Evolutionary conservation across 2,329 filamentous ascomycete species (phyloP), one percentile per base, ranked within the genome.

Genomic region (Pleoardoris graminearum): DNA sequence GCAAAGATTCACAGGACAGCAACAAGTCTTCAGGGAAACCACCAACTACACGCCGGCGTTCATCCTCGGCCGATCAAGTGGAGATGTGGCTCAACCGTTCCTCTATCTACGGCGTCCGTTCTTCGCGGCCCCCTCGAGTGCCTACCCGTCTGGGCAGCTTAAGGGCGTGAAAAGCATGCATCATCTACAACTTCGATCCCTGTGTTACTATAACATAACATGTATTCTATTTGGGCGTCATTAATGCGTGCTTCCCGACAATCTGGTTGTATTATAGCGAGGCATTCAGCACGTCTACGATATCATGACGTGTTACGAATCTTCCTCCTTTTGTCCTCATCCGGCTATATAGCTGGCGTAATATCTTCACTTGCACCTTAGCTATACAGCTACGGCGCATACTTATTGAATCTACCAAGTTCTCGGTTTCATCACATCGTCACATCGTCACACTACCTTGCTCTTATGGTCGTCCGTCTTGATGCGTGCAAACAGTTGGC

Each of bases 31-130:
- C 43, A 1, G 30, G 36, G 3, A 25, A 25, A 11, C 44, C 32
- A 19, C n/a, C 33, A 7, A 23, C 33, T 21, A 22, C 21, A 5
- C 22, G 22, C n/a, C 32, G 44, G 10, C 44, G 44, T 12, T 47
- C 44, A 7, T 47, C 44, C 7, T 37, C 32, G n/a, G 44, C 44
- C 6, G 44, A 47, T 6, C 22, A 35, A 16, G 44, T 33, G 2
- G 44, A 47, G 12, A 36, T 29, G 33, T 47, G 44, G 44, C 23
- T 47, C 12, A 21, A 33, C 7, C 35, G n/a, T 12, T 37, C 32
- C 2, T 36, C 29, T n/a, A 47, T 47, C 33, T 47, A 47, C 44
- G 44, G 44, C 10, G 44, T 47, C 0, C 44, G 44, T 21, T 47
- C 43, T 3, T 32, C 33, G n/a, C 33, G 33, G 16, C 16, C 44